A percentile compares a stretch with the other conserved stretches of the same genome.
These are phyloP conservation scores for Suillus subaureus DNA, from an alignment of 768 basidiomycete species.

Conservation along the genomic window DNA sequence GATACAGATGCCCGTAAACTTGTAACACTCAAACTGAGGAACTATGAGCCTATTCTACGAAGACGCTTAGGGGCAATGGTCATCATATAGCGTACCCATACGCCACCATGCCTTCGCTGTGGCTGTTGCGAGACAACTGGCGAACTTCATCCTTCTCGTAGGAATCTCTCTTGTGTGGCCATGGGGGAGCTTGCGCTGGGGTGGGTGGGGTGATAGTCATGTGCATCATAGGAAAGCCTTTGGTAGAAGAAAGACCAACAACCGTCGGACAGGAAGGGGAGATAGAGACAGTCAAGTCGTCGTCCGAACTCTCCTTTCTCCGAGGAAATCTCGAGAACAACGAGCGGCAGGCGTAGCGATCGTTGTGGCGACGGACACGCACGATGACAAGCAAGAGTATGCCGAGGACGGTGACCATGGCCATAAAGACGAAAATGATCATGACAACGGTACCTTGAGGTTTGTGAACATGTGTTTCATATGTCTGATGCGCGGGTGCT, in stretches of 20 bases:
- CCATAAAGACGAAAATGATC: not conserved
- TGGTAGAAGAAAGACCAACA: not conserved
- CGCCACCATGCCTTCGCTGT: not conserved
- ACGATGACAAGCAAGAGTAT: conserved; percentile 6
- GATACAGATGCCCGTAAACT: not conserved
- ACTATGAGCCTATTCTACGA: not conserved
- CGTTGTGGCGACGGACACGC: not conserved
- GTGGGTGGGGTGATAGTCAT: conserved; percentile 16
- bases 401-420: conserved; percentile 1
- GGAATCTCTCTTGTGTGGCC: not conserved
- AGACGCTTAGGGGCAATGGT: not conserved
- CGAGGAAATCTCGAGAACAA: not conserved
- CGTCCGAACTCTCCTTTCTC: conserved; percentile 1
- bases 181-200: conserved; percentile 6
- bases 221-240: conserved; percentile 4
- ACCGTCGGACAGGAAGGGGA: conserved; percentile 12
- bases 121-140: not conserved
- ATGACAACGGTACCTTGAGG: not conserved
- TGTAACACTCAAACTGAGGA: not conserved
- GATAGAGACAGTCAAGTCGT: not conserved
- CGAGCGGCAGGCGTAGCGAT: not conserved
- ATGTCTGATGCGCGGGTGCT: not conserved
- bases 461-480: not conserved
- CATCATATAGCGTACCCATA: not conserved
- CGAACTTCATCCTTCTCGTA: not conserved